phyloP scores from a whole-genome alignment of 495 filamentous ascomycete genomes.

The Coniosporium apollinis region DNA sequence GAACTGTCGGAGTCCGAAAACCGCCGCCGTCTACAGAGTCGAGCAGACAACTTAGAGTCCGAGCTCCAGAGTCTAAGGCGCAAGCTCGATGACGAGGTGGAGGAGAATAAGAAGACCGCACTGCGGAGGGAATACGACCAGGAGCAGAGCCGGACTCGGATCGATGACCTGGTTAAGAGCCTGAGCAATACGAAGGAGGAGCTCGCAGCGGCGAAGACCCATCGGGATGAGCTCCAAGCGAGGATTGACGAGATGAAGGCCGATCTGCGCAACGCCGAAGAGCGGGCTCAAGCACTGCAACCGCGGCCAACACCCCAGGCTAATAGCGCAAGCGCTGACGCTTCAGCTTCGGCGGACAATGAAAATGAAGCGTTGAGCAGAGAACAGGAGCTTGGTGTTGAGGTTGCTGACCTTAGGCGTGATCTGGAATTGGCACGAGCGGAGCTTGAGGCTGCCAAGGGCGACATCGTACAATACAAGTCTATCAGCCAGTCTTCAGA shows the following conservation, averaged over 20 bases:
- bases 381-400: slow-evolving; percentile 72
- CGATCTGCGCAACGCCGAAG: slow-evolving; percentile 74
- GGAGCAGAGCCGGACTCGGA: slow-evolving; percentile 67
- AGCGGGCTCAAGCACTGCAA: slow-evolving; percentile 62
- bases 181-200: slow-evolving; percentile 67
- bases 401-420: slow-evolving; percentile 69
- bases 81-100: slow-evolving; percentile 67
- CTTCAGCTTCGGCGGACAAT: slow-evolving; percentile 22
- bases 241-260: slow-evolving; percentile 77
- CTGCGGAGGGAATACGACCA: slow-evolving; percentile 76
- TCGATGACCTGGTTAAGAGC: slow-evolving; percentile 74
- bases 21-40: slow-evolving; percentile 56
- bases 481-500: slow-evolving; percentile 78
- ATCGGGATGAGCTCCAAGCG: slow-evolving; percentile 69
- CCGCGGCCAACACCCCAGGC: slow-evolving; percentile 46
- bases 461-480: slow-evolving; percentile 72
- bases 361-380: slow-evolving; percentile 41
- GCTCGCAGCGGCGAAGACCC: slow-evolving; percentile 64
- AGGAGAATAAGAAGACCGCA: slow-evolving; percentile 61
- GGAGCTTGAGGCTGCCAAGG: slow-evolving; percentile 63
- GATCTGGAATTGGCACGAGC: slow-evolving; percentile 57
- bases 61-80: slow-evolving; percentile 66
- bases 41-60: slow-evolving; percentile 56
- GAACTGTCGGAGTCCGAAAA: slow-evolving; percentile 72
- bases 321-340: slow-evolving; percentile 18